Conservation (phyloP, 1,139 yeast species). For the Scheffersomyces titani region DNA sequence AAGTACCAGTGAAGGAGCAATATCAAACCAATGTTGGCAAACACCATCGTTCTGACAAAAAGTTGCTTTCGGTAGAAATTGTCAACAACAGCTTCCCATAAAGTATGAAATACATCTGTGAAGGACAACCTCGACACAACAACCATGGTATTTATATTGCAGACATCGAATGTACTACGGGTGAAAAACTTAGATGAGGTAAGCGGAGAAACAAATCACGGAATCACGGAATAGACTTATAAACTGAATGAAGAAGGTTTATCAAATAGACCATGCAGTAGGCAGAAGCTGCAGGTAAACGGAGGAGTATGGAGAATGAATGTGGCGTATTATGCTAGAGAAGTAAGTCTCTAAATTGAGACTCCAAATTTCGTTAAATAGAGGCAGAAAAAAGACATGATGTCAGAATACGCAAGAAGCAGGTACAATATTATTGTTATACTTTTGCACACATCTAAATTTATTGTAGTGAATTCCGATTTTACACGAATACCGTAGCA, state of each 20-base stretch:
- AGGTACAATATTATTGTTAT: background rate
- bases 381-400: background rate
- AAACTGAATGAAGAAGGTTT: background rate
- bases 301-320: background rate
- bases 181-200: background rate
- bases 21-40: slow-evolving; percentile 2
- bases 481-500: too few relatives aligned
- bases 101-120: background rate
- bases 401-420: background rate
- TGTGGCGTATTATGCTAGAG: background rate
- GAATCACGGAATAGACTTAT: background rate
- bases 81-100: background rate
- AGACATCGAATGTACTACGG: background rate
- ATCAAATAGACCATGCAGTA: background rate
- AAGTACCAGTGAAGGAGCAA: slow-evolving; percentile 5
- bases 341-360: background rate
- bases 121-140: background rate
- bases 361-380: background rate
- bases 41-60: slow-evolving; percentile 3
- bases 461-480: background rate
- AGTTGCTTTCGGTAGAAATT: background rate
- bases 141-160: background rate
- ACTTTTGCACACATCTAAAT: background rate
- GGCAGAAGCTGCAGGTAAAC: background rate
- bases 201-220: background rate